phyloP scores from a whole-genome alignment of 148 eudicot genomes.

The Camellia granthamiana region DNA sequence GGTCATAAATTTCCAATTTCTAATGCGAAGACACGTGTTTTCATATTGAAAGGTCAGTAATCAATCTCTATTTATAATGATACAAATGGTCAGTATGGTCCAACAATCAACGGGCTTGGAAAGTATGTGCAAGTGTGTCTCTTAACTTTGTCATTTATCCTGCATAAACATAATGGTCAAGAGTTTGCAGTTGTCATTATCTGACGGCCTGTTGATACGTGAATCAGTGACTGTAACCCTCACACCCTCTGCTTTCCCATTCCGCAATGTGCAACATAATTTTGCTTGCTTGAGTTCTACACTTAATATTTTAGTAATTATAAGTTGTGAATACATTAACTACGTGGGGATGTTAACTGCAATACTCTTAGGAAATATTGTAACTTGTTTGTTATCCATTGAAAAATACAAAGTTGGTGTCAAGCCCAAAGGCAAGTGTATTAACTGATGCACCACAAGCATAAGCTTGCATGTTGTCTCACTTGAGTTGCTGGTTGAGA shows the following conservation, averaged over 20 bases:
- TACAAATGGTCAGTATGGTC: not conserved
- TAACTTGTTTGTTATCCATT: too few relatives aligned
- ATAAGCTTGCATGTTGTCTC: not conserved
- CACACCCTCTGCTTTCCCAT: not conserved
- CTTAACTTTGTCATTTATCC: slow-evolving; percentile 13
- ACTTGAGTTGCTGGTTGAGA: not conserved
- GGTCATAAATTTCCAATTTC: slow-evolving; percentile 83
- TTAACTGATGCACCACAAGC: not conserved
- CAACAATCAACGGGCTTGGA: not conserved
- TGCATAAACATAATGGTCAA: not conserved
- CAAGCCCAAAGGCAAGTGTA: not conserved
- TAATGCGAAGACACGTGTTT: slow-evolving; percentile 92
- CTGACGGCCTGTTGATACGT: not conserved
- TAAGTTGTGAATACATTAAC: not conserved
- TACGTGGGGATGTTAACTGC: not conserved
- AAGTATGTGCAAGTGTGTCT: not conserved
- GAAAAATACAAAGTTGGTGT: not conserved
- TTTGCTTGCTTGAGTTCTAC: slow-evolving; percentile 11
- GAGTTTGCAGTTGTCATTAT: not conserved
- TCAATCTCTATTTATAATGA: not conserved
- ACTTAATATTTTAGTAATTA: slow-evolving; percentile 1
- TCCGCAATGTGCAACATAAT: not conserved
- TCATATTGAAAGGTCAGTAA: slow-evolving; percentile 76
- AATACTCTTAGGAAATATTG: not conserved
- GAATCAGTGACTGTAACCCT: slow-evolving; percentile 1